Evolutionary conservation across 163 green algal species (phyloP).

Genomic region (Chloromonas sp.): DNA sequence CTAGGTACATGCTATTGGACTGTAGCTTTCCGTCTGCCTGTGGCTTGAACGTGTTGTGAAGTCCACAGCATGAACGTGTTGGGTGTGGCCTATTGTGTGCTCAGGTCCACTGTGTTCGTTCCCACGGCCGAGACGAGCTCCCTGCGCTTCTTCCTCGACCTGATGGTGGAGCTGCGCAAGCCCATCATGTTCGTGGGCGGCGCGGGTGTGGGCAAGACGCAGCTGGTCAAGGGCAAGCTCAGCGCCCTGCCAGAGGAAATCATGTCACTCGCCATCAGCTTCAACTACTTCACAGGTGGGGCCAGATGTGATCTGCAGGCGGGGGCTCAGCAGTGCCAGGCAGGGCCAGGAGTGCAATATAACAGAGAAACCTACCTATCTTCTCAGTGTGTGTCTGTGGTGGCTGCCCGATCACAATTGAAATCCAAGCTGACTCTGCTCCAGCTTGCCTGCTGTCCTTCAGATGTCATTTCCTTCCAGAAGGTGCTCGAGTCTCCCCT

Average conservation of each 20-base stretch:
- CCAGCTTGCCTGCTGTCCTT: no score
- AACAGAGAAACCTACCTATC: no score
- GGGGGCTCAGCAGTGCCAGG: no score
- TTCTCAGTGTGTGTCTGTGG: no score
- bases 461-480: constrained; percentile 71
- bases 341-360: no score
- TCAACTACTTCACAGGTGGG: constrained; percentile 80
- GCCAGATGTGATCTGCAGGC: constrained; percentile 20
- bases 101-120: constrained; percentile 78
- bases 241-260: constrained; percentile 54
- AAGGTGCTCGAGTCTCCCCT: constrained; percentile 72
- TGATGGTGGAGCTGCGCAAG: constrained; percentile 66
- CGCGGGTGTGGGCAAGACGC: constrained; percentile 70
- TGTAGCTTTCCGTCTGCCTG: no score
- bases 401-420: background rate
- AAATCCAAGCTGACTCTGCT: background rate
- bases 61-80: no score
- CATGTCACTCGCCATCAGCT: constrained; percentile 64
- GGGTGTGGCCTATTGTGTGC: no score
- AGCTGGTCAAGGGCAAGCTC: constrained; percentile 81
- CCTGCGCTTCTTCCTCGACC: constrained; percentile 72
- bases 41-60: no score
- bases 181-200: constrained; percentile 89
- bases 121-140: constrained; percentile 76
- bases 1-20: no score